Conservation (phyloP, 192 early-diverging fungal species). For the Dimargaris cristalligena region DNA sequence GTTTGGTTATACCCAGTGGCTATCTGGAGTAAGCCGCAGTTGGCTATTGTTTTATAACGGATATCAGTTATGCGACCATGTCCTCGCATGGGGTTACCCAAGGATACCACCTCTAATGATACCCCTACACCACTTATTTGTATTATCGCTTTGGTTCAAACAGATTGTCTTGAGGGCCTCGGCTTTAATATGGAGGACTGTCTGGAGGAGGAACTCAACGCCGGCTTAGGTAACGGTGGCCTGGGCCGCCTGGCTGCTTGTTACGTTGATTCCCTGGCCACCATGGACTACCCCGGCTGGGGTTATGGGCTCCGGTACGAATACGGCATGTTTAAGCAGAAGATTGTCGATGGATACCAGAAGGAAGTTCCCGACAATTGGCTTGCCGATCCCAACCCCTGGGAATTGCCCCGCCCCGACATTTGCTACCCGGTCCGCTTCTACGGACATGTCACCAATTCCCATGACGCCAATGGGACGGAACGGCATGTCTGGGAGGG, state of each 20-base stretch:
- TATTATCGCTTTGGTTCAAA: too few species aligned
- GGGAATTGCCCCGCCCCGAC: conserved; percentile 90
- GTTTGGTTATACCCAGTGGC: too few species aligned
- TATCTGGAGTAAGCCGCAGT: too few species aligned
- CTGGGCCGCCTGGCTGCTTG: conserved; percentile 93
- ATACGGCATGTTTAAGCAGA: conserved; percentile 98
- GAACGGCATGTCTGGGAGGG: conserved; percentile 74
- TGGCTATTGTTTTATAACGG: too few species aligned
- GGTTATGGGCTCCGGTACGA: conserved; percentile 95
- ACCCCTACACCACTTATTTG: too few species aligned
- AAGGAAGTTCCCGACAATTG: conserved; percentile 91
- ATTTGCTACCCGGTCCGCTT: conserved; percentile 80
- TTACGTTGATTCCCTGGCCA: conserved; percentile 93
- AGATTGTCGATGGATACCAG: conserved; percentile 90
- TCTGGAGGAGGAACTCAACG: conserved; percentile 85
- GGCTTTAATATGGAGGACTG: conserved; percentile 89
- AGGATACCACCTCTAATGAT: too few species aligned
- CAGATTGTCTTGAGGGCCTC: too few species aligned
- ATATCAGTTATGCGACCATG: too few species aligned
- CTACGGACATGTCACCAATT: conserved; percentile 67
- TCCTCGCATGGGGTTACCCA: too few species aligned
- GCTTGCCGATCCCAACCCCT: conserved; percentile 92
- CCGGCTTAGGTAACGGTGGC: conserved; percentile 95
- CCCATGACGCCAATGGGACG: conserved; percentile 42
- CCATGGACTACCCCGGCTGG: conserved; percentile 86